phyloP scores from a whole-genome alignment of 805 yeast species.

The Metschnikowia drakensbergensis region DNA sequence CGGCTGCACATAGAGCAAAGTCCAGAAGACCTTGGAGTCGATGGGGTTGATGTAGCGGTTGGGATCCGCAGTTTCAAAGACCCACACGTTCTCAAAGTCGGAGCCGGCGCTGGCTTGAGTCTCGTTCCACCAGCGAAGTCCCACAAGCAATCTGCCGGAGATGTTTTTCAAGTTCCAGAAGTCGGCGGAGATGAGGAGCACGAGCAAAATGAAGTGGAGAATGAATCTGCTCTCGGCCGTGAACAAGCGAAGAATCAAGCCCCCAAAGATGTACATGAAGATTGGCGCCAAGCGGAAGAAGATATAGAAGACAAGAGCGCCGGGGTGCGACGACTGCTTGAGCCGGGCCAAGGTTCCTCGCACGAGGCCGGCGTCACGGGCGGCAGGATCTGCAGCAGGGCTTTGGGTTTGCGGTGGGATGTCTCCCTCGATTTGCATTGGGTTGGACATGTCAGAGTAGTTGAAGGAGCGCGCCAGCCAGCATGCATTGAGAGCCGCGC shows the following conservation, averaged over 20 bases:
- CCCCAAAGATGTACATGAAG: slow-evolving; percentile 65
- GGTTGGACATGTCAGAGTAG: slow-evolving; percentile 15
- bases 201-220: slow-evolving; percentile 72
- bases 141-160: slow-evolving; percentile 84
- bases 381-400: neutral
- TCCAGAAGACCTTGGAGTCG: slow-evolving; percentile 88
- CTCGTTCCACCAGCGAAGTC: slow-evolving; percentile 97
- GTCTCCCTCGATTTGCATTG: slow-evolving; percentile 33
- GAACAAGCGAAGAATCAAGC: slow-evolving; percentile 51
- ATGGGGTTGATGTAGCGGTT: slow-evolving; percentile 76
- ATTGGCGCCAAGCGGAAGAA: slow-evolving; percentile 62
- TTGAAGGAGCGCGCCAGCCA: too few species aligned
- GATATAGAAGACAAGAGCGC: slow-evolving; percentile 66
- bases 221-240: slow-evolving; percentile 45
- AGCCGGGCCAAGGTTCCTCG: slow-evolving; percentile 22
- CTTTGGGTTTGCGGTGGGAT: neutral
- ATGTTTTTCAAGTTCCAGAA: slow-evolving; percentile 93
- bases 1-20: slow-evolving; percentile 71
- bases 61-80: slow-evolving; percentile 81
- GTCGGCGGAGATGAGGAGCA: slow-evolving; percentile 78
- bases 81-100: slow-evolving; percentile 66
- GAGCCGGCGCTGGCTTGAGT: slow-evolving; percentile 36
- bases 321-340: slow-evolving; percentile 74
- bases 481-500: too few species aligned
- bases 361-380: neutral